Base-by-base conservation (phyloP, 1,284 basidiomycete species). In the Sphaerobolus stellatus region DNA sequence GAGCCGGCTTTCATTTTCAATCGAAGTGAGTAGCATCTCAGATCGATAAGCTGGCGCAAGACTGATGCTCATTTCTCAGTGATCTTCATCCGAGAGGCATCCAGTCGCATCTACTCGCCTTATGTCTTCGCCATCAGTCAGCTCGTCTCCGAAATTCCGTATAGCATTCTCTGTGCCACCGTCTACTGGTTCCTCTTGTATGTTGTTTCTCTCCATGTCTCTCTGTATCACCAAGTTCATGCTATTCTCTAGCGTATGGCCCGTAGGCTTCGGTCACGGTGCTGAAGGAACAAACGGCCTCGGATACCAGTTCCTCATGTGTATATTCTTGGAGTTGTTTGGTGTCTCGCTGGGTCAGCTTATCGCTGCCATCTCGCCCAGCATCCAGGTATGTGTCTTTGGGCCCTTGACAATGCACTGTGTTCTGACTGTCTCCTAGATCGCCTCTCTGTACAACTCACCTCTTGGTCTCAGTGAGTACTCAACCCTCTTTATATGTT, bases 1-100 rank as follows among this genome's bases (percentile, higher is more conserved):
- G 88, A 93, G 70, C 92, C 93, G 0, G 71, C 91, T 73, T 96
- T 92, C 77, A 90, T 96, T 64, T 77, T 86, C 71, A 89, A 89
- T 57, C 77, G 92, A 68, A 76, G 83, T 76, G 62, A 56, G 76
- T 70, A 9, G 11, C 53, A 82, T 80, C 33, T 89, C 58, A 80
- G 90, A 68, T n/a, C n/a, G 85, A 85, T 71, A 58, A 20, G 59
- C 55, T 20, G 24, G n/a, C 20, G 36, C 20, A n/a, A n/a, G n/a
- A n/a, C n/a, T 46, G 33, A 30, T 9, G 14, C 4, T n/a, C 13
- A 14, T 27, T 8, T 22, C 25, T 36, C 40, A 25, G 14, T 18
- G 24, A 59, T 52, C 50, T 59, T 18, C 2, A 50, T 38, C 52
- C 47, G 62, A 74, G 86, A 88, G 71, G 75, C 87, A 0, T 88